A percentile compares a stretch with the other conserved stretches of the same genome.
Evolutionary conservation across 1,139 yeast species (phyloP).

Genomic region (Suhomyces ambrosiae): DNA sequence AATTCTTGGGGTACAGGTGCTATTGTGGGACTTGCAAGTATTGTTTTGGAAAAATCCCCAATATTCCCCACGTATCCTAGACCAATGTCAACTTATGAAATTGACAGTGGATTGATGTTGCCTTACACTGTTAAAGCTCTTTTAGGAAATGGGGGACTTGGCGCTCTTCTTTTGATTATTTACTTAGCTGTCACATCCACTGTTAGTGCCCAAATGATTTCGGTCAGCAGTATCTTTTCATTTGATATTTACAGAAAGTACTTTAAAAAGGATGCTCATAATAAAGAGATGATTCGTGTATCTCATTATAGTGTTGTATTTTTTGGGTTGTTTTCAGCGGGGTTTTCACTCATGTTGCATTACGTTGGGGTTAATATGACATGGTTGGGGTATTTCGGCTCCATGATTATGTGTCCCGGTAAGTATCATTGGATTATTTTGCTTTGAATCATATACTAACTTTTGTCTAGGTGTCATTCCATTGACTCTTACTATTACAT

Average conservation of each 20-base stretch:
- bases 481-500: conserved; percentile 33
- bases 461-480: conserved; percentile 26
- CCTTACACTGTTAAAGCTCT: conserved; percentile 31
- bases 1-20: conserved; percentile 38
- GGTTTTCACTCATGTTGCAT: conserved; percentile 33
- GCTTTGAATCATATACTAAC: background rate
- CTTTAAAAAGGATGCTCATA: conserved; percentile 28
- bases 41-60: conserved; percentile 28
- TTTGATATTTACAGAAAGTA: conserved; percentile 35
- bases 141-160: conserved; percentile 32
- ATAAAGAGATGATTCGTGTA: conserved; percentile 29
- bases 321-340: conserved; percentile 34
- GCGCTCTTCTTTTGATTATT: conserved; percentile 30
- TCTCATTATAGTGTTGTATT: conserved; percentile 32
- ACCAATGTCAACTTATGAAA: conserved; percentile 27
- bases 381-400: conserved; percentile 38
- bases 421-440: background rate
- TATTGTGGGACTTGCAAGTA: conserved; percentile 29
- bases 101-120: conserved; percentile 31
- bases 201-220: conserved; percentile 35
- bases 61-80: conserved; percentile 35
- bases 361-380: conserved; percentile 36
- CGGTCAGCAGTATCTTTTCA: conserved; percentile 33
- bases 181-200: conserved; percentile 38
- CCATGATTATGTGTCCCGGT: conserved; percentile 40